Evolutionary conservation across 345 rosid genomes (phyloP).

Genomic region (Excoecaria agallocha): DNA sequence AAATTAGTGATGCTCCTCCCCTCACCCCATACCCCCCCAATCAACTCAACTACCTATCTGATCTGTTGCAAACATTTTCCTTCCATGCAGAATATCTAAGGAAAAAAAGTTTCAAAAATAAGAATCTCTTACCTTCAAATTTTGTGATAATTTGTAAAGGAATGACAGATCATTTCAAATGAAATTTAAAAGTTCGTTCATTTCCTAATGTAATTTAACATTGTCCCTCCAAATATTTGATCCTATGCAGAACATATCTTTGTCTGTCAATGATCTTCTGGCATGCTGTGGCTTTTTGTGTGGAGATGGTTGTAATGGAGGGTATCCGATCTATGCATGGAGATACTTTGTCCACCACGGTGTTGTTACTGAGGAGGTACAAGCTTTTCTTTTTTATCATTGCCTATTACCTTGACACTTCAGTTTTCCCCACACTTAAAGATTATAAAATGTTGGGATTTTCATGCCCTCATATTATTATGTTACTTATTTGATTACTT

Average conservation of each 20-base stretch:
- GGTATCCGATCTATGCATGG: constrained; percentile 82
- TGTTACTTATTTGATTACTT: neutral
- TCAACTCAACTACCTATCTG: neutral
- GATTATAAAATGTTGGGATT: neutral
- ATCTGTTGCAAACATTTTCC: constrained; percentile 1
- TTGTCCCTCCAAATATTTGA: neutral
- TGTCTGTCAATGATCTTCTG: constrained; percentile 86
- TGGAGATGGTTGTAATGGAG: constrained; percentile 89
- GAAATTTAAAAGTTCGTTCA: neutral
- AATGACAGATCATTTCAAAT: neutral
- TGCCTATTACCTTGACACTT: neutral
- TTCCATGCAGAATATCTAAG: constrained; percentile 48
- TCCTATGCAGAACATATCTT: constrained; percentile 51
- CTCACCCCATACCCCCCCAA: too few relatives aligned
- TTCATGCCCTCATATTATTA: neutral
- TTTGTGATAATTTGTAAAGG: neutral
- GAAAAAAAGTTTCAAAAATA: neutral
- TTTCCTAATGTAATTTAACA: neutral
- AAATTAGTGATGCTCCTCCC: too few relatives aligned
- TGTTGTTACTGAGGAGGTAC: constrained; percentile 93
- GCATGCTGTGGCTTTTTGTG: constrained; percentile 96
- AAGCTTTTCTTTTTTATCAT: neutral
- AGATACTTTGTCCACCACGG: constrained; percentile 68
- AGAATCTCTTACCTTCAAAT: neutral
- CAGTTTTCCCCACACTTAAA: neutral